These are phyloP conservation scores for Uronychia binucleata DNA, from an alignment of 73 alveolate genomes.

Conservation along the genomic window DNA sequence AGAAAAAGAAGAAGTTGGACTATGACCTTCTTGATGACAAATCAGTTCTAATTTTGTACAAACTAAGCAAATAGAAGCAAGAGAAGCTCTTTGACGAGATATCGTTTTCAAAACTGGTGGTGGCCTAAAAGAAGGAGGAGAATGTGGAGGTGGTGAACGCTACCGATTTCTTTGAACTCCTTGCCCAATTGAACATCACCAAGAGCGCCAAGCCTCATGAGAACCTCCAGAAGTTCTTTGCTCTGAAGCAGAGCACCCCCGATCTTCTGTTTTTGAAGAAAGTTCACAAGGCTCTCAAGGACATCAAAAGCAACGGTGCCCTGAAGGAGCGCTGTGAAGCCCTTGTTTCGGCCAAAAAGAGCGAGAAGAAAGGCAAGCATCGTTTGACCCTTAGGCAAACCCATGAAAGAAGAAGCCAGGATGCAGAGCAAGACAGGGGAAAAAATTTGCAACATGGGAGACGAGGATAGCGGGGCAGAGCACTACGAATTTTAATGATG, in stretches of 20 bases:
- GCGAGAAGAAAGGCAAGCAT: not conserved
- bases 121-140: conserved; percentile 33
- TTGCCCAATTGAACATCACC: conserved; percentile 12
- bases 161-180: conserved; percentile 24
- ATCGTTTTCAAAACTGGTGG: conserved; percentile 24
- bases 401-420: too few relatives aligned
- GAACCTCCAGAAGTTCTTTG: conserved; percentile 30
- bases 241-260: conserved; percentile 36
- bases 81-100: conserved; percentile 25
- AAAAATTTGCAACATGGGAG: too few relatives aligned
- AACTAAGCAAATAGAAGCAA: conserved; percentile 25
- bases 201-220: conserved; percentile 31
- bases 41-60: not conserved
- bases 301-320: conserved; percentile 41
- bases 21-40: not conserved
- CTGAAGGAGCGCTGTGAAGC: conserved; percentile 20
- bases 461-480: too few relatives aligned
- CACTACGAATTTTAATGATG: too few relatives aligned
- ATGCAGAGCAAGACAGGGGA: too few relatives aligned
- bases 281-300: conserved; percentile 40
- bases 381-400: too few relatives aligned
- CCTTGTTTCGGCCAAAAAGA: not conserved
- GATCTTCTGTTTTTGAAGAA: conserved; percentile 37
- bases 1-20: not conserved
- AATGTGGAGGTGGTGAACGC: conserved; percentile 36